Percentiles rank a stretch among this genome's conserved stretches.
Conservation (phyloP, 2,329 filamentous ascomycete genomes). For the Diaporthe ampelina region DNA sequence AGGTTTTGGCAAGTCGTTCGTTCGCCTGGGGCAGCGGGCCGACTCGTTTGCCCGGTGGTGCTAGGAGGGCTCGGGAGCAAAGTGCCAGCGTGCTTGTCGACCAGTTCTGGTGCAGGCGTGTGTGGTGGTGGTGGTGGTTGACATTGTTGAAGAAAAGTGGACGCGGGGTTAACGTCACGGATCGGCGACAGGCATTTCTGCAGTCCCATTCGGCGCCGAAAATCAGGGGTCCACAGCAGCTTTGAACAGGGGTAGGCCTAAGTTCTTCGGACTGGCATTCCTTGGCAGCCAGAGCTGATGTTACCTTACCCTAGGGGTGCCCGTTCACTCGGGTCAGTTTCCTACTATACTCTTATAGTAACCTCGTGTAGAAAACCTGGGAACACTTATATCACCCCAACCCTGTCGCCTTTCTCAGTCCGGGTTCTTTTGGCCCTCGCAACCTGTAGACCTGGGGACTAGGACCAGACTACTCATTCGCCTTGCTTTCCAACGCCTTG, state of each 20-base stretch:
- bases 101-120: background rate
- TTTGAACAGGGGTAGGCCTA: background rate
- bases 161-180: constrained; percentile 21
- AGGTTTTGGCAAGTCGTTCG: background rate
- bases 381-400: too few species aligned
- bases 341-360: background rate
- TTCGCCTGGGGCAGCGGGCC: background rate
- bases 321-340: background rate
- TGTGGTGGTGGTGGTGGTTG: background rate
- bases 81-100: background rate
- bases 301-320: background rate
- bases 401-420: background rate
- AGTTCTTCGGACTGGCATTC: background rate
- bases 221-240: constrained; percentile 30
- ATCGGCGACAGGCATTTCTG: constrained; percentile 12
- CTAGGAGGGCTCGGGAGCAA: background rate
- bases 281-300: background rate
- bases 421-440: too few species aligned
- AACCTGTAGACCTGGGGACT: too few species aligned
- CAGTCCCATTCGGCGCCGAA: background rate
- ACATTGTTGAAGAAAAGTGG: constrained; percentile 1
- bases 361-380: too few species aligned
- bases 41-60: background rate
- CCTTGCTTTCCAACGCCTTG: too few species aligned
- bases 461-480: too few species aligned